These are phyloP conservation scores for Globisporangium spiculum DNA, from an alignment of 352 stramenopile genomes.

Conservation along the genomic window DNA sequence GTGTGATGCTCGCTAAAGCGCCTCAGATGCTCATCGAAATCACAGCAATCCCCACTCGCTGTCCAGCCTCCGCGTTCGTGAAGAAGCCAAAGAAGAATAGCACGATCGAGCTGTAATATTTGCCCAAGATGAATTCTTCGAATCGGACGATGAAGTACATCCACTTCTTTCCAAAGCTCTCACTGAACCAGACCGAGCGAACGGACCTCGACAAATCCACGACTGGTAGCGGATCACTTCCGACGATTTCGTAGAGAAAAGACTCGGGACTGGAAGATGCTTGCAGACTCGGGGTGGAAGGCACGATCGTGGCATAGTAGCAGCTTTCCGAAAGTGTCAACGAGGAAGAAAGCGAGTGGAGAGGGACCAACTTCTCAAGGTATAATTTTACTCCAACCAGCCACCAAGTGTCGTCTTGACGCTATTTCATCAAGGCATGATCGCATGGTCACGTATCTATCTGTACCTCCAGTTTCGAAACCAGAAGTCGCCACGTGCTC, in stretches of 20 bases:
- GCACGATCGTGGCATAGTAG: not conserved
- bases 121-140: not conserved
- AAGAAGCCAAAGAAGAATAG: slow-evolving; percentile 3
- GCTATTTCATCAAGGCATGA: not conserved
- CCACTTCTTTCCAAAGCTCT: not conserved
- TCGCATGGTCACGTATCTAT: not conserved
- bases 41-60: not conserved
- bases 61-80: not conserved
- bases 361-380: not conserved
- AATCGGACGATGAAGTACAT: not conserved
- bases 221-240: slow-evolving; percentile 9
- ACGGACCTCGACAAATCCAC: slow-evolving; percentile 16
- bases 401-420: not conserved
- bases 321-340: not conserved
- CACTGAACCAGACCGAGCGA: slow-evolving; percentile 5
- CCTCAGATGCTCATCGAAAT: slow-evolving; percentile 6
- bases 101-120: slow-evolving; percentile 9
- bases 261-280: not conserved
- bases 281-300: not conserved
- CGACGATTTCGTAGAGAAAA: slow-evolving; percentile 19
- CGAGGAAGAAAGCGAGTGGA: not conserved
- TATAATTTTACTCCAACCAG: not conserved
- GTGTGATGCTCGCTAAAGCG: slow-evolving; percentile 2
- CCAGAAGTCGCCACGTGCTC: not conserved
- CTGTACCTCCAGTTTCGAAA: not conserved